phyloP scores from a whole-genome alignment of 2,329 filamentous ascomycete genomes.

The Penicillium nordicum region DNA sequence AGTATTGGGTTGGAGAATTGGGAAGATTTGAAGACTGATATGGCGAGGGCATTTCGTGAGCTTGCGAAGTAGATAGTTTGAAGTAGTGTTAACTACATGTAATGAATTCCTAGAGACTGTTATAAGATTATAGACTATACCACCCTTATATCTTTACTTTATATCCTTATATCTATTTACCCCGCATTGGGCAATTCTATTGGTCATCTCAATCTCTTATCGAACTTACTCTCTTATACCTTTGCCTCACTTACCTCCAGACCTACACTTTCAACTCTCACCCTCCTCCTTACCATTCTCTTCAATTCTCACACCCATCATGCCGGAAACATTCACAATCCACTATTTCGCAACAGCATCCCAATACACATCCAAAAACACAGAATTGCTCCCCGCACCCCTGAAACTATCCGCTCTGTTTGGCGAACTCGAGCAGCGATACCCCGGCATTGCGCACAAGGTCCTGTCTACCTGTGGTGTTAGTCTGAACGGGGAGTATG shows the following conservation, averaged over 20 bases:
- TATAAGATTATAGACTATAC: no score
- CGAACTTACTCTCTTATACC: neutral
- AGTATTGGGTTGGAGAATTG: conserved; percentile 84
- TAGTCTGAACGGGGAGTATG: conserved; percentile 45
- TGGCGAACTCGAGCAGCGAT: conserved; percentile 37
- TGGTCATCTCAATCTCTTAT: neutral
- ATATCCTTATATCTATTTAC: neutral
- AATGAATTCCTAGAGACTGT: neutral
- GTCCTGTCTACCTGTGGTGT: conserved; percentile 42
- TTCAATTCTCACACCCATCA: neutral
- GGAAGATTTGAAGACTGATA: conserved; percentile 76
- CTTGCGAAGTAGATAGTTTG: conserved; percentile 35
- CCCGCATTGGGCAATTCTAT: neutral
- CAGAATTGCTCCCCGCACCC: conserved; percentile 42
- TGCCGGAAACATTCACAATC: conserved; percentile 38
- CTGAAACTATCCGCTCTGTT: conserved; percentile 39
- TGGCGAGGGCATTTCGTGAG: conserved; percentile 63
- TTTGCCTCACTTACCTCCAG: no score
- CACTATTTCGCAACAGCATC: conserved; percentile 47
- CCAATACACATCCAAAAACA: conserved; percentile 39
- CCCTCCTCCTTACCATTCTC: neutral
- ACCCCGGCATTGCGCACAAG: conserved; percentile 41
- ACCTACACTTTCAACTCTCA: neutral
- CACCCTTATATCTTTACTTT: no score
- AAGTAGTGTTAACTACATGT: neutral